Percentiles rank a stretch among this genome's conserved stretches.
Conservation (phyloP, 768 basidiomycete species). For the Phylloporus rhodoxanthus region DNA sequence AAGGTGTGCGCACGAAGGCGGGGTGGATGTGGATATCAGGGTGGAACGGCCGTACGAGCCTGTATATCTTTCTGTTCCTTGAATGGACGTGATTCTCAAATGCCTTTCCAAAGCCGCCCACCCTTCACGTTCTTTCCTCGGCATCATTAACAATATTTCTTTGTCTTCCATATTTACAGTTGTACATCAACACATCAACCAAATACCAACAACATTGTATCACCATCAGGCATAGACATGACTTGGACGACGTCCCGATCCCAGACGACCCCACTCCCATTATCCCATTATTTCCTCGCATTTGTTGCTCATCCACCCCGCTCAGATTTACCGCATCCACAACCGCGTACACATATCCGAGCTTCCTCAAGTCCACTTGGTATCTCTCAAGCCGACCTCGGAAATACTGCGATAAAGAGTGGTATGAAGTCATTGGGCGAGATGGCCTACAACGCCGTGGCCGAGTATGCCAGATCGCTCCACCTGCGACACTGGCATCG, state of each 20-base stretch:
- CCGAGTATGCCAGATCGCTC: slow-evolving; percentile 35
- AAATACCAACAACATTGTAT: slow-evolving; percentile 37
- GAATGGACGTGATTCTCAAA: slow-evolving; percentile 2
- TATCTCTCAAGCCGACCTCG: slow-evolving; percentile 42
- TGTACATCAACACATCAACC: slow-evolving; percentile 30
- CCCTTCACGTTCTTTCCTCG: slow-evolving; percentile 53
- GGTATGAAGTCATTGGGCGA: slow-evolving; percentile 62
- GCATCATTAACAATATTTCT: slow-evolving; percentile 48
- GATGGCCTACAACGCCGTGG: slow-evolving; percentile 48
- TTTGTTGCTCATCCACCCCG: slow-evolving; percentile 41
- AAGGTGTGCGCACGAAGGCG: slow-evolving; percentile 18
- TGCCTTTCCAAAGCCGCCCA: slow-evolving; percentile 37
- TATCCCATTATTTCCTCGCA: slow-evolving; percentile 61
- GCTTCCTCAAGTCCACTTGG: slow-evolving; percentile 25
- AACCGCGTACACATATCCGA: slow-evolving; percentile 20
- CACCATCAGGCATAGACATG: slow-evolving; percentile 32
- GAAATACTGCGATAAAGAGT: too few species aligned
- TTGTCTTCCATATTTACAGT: slow-evolving; percentile 41
- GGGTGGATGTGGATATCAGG: slow-evolving; percentile 20
- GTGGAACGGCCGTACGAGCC: slow-evolving; percentile 27
- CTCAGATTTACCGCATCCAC: slow-evolving; percentile 16
- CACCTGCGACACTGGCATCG: slow-evolving; percentile 5
- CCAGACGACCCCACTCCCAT: slow-evolving; percentile 42
- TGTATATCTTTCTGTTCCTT: slow-evolving; percentile 15
- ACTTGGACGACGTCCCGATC: slow-evolving; percentile 9